Evolutionary conservation across 352 stramenopile genomes (phyloP).

Genomic region (Pythium folliculosum): DNA sequence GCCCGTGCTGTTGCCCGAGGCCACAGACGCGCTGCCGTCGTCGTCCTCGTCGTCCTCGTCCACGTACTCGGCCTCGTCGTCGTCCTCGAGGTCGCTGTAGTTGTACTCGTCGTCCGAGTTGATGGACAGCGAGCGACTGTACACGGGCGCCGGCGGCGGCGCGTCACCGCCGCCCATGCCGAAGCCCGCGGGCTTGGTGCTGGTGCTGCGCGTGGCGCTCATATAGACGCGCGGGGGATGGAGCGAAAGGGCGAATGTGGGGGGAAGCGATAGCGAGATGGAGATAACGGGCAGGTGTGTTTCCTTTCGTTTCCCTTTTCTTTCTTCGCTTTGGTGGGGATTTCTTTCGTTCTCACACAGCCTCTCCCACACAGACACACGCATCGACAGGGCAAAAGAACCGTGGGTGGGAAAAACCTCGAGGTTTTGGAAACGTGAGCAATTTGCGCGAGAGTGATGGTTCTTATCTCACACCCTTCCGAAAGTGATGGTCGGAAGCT

Average conservation of each 20-base stretch:
- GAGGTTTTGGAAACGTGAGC: conserved; percentile 14
- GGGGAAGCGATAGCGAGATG: not conserved
- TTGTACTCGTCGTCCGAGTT: conserved; percentile 83
- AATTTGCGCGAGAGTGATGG: conserved; percentile 4
- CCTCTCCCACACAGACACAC: conserved; percentile 17
- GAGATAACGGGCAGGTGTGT: not conserved
- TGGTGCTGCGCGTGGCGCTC: conserved; percentile 8
- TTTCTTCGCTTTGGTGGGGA: not conserved
- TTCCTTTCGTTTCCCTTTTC: not conserved
- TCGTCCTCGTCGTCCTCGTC: conserved; percentile 77
- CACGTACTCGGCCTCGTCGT: conserved; percentile 39
- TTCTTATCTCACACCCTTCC: conserved; percentile 4
- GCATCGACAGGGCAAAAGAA: not conserved
- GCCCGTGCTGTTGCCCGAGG: conserved; percentile 31
- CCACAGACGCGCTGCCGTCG: conserved; percentile 34
- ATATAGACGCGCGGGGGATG: conserved; percentile 3
- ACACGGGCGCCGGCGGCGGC: conserved; percentile 19
- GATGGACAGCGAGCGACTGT: conserved; percentile 42
- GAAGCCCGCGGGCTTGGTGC: conserved; percentile 11
- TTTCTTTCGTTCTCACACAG: conserved; percentile 3
- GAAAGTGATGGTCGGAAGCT: conserved; percentile 12
- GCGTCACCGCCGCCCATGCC: conserved; percentile 15
- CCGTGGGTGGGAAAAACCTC: no score
- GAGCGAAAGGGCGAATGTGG: conserved; percentile 1
- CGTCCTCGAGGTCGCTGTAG: conserved; percentile 79